phyloP scores from a whole-genome alignment of 2,329 filamentous ascomycete genomes.

The Fusarium tricinctum region DNA sequence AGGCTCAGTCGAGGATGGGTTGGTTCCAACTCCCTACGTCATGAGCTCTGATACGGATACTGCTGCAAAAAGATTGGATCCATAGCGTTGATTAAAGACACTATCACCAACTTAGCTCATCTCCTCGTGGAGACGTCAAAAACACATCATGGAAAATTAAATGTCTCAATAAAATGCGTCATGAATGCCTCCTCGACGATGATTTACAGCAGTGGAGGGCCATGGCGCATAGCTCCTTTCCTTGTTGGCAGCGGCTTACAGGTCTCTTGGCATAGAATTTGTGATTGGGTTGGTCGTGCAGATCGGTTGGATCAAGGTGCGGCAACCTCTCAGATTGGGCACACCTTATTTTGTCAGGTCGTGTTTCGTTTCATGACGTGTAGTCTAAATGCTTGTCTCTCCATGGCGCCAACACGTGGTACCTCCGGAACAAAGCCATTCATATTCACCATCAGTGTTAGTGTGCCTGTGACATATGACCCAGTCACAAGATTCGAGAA shows the following conservation, averaged over 20 bases:
- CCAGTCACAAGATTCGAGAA: constrained; percentile 7
- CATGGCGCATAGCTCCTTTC: not conserved
- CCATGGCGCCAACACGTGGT: constrained; percentile 40
- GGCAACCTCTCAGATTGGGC: constrained; percentile 25
- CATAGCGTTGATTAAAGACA: constrained; percentile 1
- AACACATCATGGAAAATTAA: constrained; percentile 9
- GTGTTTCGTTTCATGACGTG: constrained; percentile 46
- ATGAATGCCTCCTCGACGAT: constrained; percentile 10
- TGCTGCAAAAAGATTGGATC: not conserved
- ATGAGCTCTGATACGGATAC: constrained; percentile 11
- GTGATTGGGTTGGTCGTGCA: constrained; percentile 30
- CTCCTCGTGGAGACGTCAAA: constrained; percentile 14
- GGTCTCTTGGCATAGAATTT: constrained; percentile 19
- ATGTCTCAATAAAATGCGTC: constrained; percentile 40
- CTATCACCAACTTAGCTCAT: constrained; percentile 20
- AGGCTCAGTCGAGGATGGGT: constrained; percentile 14
- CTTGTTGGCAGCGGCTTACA: constrained; percentile 1
- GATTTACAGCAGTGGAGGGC: constrained; percentile 20
- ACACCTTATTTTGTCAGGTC: constrained; percentile 32
- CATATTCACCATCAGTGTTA: not conserved
- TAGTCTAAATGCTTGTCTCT: constrained; percentile 21
- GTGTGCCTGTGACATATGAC: not conserved
- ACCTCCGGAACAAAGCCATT: constrained; percentile 4
- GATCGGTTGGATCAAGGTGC: constrained; percentile 40
- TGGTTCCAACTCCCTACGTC: constrained; percentile 42